Evolutionary conservation across 2,329 filamentous ascomycete species (phyloP), one percentile per base, ranked within the genome.

Genomic region (Drechslerella coelobrocha): DNA sequence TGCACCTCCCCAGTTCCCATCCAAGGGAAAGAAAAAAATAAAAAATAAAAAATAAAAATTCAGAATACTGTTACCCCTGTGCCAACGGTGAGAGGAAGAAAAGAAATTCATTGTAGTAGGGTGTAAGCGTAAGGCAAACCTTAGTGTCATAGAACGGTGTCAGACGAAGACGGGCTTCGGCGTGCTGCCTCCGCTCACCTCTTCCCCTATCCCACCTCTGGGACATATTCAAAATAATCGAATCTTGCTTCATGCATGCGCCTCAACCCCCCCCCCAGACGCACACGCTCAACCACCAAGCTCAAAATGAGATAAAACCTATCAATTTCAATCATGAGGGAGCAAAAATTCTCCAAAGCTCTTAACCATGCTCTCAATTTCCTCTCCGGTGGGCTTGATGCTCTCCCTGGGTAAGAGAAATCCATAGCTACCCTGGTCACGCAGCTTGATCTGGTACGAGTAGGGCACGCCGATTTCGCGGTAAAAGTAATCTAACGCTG

Each of bases 401-500:
- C 95, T 85, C 63, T 94, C 89, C 63, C 85, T 88, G 0, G 94
- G 94, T 2, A 97, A 81, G 51, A 99, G 81, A 78, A 97, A 99
- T 0, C 94, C 94, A 78, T 97, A 97, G 78, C 88, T 94, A 8
- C 94, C 94, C 0, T 90, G 94, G 78, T 99, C 94, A 52, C 94
- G 84, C 26, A 99, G 82, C 81, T 97, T 97, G 80, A 94, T 89
- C 82, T 97, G 94, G 78, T 95, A 97, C 66, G 91, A 90, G 78
- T 91, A 96, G 73, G 86, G 87, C 17, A 93, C 90, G 50, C 84
- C 82, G 72, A 97, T 80, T 76, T 95, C 89, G 75, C 96, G 90
- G 78, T 96, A 96, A 79, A 99, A 96, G 87, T 90, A 97, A 79
- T 97, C 94, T 43, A 97, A 86, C 1, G 90, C 91, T 52, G 90